Conservation (phyloP, 1,139 yeast species). For the Groenewaldozyma sp. region DNA sequence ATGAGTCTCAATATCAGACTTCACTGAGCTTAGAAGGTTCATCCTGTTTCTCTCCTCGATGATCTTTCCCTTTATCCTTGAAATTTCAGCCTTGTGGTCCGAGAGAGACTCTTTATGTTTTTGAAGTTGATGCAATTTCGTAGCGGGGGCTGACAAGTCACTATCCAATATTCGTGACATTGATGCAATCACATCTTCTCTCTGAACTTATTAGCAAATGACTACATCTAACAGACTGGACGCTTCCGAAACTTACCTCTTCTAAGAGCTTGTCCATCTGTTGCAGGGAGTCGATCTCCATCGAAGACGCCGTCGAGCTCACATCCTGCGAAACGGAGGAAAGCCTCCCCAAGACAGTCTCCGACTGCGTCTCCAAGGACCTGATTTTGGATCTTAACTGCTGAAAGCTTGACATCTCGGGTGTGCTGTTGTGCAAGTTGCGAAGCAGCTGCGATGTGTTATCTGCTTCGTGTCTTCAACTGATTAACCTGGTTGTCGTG, state of each 20-base stretch:
- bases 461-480: no score
- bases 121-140: constrained; percentile 71
- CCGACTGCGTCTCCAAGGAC: constrained; percentile 48
- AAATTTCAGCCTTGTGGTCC: constrained; percentile 60
- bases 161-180: constrained; percentile 43
- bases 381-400: constrained; percentile 48
- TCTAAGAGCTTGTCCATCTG: constrained; percentile 11
- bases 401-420: constrained; percentile 32
- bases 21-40: constrained; percentile 65
- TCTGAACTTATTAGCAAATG: constrained; percentile 16
- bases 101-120: constrained; percentile 70
- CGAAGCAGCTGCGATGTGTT: no score
- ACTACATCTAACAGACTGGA: background rate
- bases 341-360: constrained; percentile 40
- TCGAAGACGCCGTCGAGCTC: constrained; percentile 38
- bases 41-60: constrained; percentile 67
- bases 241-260: constrained; percentile 16
- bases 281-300: constrained; percentile 36
- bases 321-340: constrained; percentile 46
- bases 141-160: constrained; percentile 52
- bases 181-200: constrained; percentile 35
- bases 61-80: constrained; percentile 49
- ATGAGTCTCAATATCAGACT: constrained; percentile 64
- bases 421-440: no score
- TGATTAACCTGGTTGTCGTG: no score